Conservation (phyloP, 2,329 filamentous ascomycete species). For the Westerdykella ornata region DNA sequence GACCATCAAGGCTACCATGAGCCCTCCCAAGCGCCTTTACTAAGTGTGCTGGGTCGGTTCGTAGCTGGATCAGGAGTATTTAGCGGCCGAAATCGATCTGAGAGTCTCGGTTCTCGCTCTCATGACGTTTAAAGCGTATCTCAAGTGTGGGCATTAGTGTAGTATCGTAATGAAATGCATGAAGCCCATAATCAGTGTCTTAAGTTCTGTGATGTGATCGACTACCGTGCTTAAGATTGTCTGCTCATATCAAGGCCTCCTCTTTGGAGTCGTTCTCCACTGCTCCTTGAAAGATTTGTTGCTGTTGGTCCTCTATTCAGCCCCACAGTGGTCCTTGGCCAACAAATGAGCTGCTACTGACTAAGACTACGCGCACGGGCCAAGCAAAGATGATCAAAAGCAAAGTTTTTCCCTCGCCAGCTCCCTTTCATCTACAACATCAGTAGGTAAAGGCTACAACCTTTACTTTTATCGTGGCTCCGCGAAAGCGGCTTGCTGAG, state of each 20-base stretch:
- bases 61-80: neutral
- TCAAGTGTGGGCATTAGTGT: conserved; percentile 23
- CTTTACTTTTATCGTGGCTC: conserved; percentile 36
- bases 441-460: conserved; percentile 31
- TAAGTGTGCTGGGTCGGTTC: conserved; percentile 48
- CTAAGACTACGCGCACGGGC: conserved; percentile 4
- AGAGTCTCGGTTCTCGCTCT: neutral
- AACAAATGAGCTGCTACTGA: no score
- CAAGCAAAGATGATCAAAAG: conserved; percentile 17
- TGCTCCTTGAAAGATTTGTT: no score
- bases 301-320: no score
- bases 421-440: conserved; percentile 28
- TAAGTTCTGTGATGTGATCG: no score
- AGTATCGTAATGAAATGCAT: conserved; percentile 27
- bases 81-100: neutral
- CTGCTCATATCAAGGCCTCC: no score
- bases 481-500: conserved; percentile 40
- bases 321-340: no score
- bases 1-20: conserved; percentile 99
- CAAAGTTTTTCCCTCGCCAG: conserved; percentile 6
- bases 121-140: neutral
- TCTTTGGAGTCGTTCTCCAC: no score
- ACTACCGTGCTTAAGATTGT: no score
- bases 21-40: conserved; percentile 95
- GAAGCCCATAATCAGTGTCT: conserved; percentile 13